Evolutionary conservation across 352 stramenopile genomes (phyloP).

Genomic region (Globisporangium rhizosaccharum): DNA sequence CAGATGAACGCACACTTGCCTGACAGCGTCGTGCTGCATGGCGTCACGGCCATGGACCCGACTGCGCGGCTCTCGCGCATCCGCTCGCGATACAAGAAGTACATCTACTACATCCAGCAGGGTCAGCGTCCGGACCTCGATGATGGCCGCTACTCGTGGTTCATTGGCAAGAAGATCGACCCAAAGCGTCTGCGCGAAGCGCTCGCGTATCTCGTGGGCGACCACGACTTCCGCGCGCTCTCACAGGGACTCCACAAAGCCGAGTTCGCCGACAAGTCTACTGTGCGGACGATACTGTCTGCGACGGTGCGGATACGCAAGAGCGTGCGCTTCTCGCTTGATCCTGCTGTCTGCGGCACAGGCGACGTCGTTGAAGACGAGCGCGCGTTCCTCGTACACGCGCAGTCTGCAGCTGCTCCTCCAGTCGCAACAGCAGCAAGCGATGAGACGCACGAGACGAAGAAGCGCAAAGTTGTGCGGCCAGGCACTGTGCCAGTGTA

Average conservation of each 20-base stretch:
- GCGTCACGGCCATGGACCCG: constrained; percentile 25
- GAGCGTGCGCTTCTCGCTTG: constrained; percentile 67
- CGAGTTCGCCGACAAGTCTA: constrained; percentile 53
- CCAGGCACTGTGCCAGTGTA: constrained; percentile 28
- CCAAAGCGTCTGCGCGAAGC: constrained; percentile 58
- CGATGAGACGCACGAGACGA: constrained; percentile 20
- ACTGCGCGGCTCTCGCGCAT: constrained; percentile 45
- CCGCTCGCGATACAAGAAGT: constrained; percentile 83
- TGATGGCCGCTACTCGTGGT: constrained; percentile 77
- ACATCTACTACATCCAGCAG: constrained; percentile 89
- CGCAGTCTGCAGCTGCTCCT: constrained; percentile 2
- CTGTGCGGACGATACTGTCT: constrained; percentile 62
- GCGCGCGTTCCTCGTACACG: constrained; percentile 1
- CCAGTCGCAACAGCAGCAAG: neutral
- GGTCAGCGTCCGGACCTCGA: constrained; percentile 62
- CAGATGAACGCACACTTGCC: constrained; percentile 52
- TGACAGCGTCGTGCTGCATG: constrained; percentile 43
- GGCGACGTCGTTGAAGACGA: constrained; percentile 56
- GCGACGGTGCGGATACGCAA: constrained; percentile 53
- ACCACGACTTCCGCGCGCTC: constrained; percentile 78
- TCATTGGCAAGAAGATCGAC: constrained; percentile 63
- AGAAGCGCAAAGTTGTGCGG: constrained; percentile 31
- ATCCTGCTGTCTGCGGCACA: constrained; percentile 43
- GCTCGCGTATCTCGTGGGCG: constrained; percentile 57
- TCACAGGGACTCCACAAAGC: constrained; percentile 67